These are phyloP conservation scores for Stachybotrys elegans DNA, from an alignment of 2,329 filamentous ascomycete genomes.

Conservation along the genomic window DNA sequence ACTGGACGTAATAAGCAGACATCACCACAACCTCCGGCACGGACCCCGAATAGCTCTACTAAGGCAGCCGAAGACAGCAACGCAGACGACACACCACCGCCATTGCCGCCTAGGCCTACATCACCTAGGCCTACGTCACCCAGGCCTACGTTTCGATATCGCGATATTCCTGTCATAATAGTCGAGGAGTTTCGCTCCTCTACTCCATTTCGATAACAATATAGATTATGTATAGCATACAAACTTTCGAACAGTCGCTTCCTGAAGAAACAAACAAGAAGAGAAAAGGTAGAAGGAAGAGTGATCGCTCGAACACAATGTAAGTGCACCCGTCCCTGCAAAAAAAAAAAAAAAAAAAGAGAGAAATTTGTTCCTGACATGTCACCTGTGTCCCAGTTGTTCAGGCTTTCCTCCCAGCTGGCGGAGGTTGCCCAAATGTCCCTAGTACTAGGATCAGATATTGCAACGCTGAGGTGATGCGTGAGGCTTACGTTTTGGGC, in stretches of 20 bases:
- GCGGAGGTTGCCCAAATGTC: conserved; percentile 2
- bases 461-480: conserved; percentile 12
- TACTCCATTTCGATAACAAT: too few relatives aligned
- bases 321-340: too few relatives aligned
- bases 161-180: conserved; percentile 22
- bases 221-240: too few relatives aligned
- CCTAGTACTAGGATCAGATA: conserved; percentile 23
- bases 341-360: too few relatives aligned
- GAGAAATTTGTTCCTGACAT: too few relatives aligned
- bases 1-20: conserved; percentile 9
- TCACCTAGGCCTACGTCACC: conserved; percentile 21
- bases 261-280: too few relatives aligned
- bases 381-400: too few relatives aligned
- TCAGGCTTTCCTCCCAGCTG: conserved; percentile 3
- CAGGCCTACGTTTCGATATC: conserved; percentile 16
- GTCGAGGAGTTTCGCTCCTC: conserved; percentile 20
- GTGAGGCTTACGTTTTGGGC: conserved; percentile 21
- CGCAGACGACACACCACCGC: conserved; percentile 3
- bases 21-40: conserved; percentile 8
- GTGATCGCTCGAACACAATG: too few relatives aligned
- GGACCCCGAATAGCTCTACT: conserved; percentile 6
- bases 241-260: too few relatives aligned
- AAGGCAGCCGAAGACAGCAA: too few relatives aligned
- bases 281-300: too few relatives aligned
- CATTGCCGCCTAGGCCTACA: conserved; percentile 12